phyloP scores from a whole-genome alignment of 345 rosid species.

The Brassica juncea region DNA sequence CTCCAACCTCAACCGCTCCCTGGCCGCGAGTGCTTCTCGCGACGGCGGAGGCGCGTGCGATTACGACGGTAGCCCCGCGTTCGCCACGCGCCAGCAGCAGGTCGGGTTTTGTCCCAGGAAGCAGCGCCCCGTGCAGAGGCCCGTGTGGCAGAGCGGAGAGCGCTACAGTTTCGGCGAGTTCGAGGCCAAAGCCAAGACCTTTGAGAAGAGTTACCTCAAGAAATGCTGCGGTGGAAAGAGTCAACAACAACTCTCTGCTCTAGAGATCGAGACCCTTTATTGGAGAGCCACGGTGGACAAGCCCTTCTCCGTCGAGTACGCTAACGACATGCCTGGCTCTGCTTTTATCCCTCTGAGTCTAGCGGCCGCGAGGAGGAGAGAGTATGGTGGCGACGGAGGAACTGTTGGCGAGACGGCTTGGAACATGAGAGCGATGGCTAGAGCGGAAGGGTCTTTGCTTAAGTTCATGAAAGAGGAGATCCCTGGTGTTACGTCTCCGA shows the following conservation, averaged over 20 bases:
- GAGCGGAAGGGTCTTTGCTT: constrained; percentile 87
- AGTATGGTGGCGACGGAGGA: constrained; percentile 57
- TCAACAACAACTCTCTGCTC: constrained; percentile 49
- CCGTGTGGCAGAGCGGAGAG: constrained; percentile 98
- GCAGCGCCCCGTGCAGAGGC: constrained; percentile 82
- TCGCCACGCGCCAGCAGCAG: constrained; percentile 99
- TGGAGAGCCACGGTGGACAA: constrained; percentile 95
- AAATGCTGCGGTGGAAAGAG: constrained; percentile 59
- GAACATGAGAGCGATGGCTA: constrained; percentile 94
- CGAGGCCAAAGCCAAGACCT: constrained; percentile 77
- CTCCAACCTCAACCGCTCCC: constrained; percentile 74
- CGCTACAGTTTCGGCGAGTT: constrained; percentile 79
- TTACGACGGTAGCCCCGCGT: constrained; percentile 66
- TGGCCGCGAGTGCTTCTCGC: constrained; percentile 46
- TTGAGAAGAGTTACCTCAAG: constrained; percentile 69
- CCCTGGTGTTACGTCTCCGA: constrained; percentile 97
- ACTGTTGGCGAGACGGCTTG: constrained; percentile 86
- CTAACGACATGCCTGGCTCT: constrained; percentile 97
- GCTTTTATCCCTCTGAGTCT: constrained; percentile 62
- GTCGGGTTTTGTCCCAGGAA: constrained; percentile 96
- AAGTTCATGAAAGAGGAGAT: constrained; percentile 97
- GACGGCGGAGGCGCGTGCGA: constrained; percentile 24
- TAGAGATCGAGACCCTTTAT: constrained; percentile 75
- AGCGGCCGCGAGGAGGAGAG: constrained; percentile 50
- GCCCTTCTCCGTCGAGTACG: constrained; percentile 96